phyloP scores from a whole-genome alignment of 768 basidiomycete species.

The Naganishia onofrii region DNA sequence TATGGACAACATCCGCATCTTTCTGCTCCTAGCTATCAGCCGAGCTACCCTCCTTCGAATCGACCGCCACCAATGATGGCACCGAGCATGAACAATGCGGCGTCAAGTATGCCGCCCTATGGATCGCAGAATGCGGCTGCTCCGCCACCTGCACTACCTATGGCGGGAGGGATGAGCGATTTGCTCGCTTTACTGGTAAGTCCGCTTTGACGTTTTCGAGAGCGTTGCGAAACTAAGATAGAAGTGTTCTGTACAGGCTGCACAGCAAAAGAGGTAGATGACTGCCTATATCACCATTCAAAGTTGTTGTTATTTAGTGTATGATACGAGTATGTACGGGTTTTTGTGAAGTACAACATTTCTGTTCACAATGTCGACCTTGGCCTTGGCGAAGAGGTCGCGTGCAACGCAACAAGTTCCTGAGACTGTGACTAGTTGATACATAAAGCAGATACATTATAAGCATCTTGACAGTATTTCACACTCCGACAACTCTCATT shows the following conservation, averaged over 20 bases:
- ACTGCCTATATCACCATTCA: too few species aligned
- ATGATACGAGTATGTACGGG: too few species aligned
- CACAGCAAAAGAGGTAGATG: neutral
- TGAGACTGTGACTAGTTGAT: too few species aligned
- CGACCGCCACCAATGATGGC: neutral
- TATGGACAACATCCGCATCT: slow-evolving; percentile 3
- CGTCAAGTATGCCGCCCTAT: neutral
- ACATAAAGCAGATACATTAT: too few species aligned
- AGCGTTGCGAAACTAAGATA: neutral
- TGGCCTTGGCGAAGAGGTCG: too few species aligned
- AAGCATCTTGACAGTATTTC: too few species aligned
- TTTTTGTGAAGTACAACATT: too few species aligned
- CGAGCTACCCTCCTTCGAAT: neutral
- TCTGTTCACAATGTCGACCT: too few species aligned
- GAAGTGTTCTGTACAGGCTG: neutral
- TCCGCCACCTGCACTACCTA: neutral
- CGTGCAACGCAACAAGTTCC: too few species aligned
- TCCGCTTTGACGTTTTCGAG: neutral
- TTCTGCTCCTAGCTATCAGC: neutral
- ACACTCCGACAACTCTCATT: too few species aligned
- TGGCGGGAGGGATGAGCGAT: slow-evolving; percentile 11
- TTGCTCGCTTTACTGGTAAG: slow-evolving; percentile 11
- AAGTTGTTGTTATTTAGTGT: too few species aligned
- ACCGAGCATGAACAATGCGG: too few species aligned
- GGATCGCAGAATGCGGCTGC: neutral